These are phyloP conservation scores for Barnettozyma botsteinii DNA, from an alignment of 805 yeast species.

Conservation along the genomic window DNA sequence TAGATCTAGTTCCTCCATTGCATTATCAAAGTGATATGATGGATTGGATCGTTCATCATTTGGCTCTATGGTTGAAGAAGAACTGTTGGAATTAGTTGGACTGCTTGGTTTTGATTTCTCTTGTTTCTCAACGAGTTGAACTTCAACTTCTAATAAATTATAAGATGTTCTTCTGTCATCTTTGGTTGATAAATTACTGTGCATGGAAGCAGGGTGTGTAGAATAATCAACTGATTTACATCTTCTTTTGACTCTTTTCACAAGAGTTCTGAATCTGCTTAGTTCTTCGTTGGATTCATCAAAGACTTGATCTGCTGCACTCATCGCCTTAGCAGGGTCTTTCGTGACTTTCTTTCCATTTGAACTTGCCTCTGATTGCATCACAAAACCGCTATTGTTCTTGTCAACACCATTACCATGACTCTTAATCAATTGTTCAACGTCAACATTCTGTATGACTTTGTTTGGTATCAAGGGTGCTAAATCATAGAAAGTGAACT, in stretches of 20 bases:
- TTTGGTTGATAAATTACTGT: too few species aligned
- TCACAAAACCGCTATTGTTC: too few species aligned
- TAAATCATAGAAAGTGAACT: conserved; percentile 21
- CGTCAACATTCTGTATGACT: background rate
- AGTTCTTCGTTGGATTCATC: conserved; percentile 19
- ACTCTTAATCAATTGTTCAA: background rate
- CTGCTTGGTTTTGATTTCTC: background rate
- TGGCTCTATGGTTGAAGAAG: background rate
- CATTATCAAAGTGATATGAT: background rate
- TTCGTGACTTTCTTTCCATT: background rate
- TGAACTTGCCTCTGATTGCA: too few species aligned
- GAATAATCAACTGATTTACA: conserved; percentile 11
- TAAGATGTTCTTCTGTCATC: conserved; percentile 3
- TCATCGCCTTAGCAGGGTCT: conserved; percentile 10
- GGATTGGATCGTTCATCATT: background rate
- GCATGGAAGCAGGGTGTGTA: background rate
- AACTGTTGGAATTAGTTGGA: background rate
- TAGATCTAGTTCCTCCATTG: conserved; percentile 1
- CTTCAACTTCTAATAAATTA: conserved; percentile 2
- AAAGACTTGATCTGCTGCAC: conserved; percentile 22
- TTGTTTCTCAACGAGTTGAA: conserved; percentile 2
- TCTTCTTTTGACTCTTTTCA: conserved; percentile 19
- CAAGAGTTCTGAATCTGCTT: conserved; percentile 16
- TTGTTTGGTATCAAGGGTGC: conserved; percentile 22
- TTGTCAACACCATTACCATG: background rate